Conservation (phyloP, 2,329 filamentous ascomycete genomes). For the Trichophyton mentagrophytes region DNA sequence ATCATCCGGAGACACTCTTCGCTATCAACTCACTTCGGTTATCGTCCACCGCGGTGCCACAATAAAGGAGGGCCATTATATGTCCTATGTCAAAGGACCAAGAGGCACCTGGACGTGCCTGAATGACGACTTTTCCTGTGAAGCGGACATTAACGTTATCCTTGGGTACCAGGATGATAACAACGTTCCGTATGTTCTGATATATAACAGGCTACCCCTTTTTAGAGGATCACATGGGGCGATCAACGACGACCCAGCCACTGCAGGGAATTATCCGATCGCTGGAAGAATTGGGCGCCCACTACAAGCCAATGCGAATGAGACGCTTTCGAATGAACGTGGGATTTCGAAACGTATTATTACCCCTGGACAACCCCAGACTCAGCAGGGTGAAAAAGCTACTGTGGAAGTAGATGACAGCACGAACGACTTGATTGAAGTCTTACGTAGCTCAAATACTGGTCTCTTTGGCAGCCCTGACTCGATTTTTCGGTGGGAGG, state of each 20-base stretch:
- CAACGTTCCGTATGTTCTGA: slow-evolving; percentile 5
- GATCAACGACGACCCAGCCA: neutral
- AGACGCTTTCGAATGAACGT: neutral
- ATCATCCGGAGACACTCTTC: slow-evolving; percentile 1
- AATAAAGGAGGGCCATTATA: slow-evolving; percentile 8
- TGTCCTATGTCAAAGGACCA: slow-evolving; percentile 8
- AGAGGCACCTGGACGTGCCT: slow-evolving; percentile 8
- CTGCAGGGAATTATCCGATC: neutral
- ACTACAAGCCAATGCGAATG: neutral
- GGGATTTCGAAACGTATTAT: neutral
- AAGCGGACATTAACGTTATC: neutral
- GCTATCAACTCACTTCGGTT: slow-evolving; percentile 9
- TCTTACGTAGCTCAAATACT: too few relatives aligned
- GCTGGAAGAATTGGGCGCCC: neutral
- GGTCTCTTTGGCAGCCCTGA: neutral
- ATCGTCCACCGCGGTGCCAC: slow-evolving; percentile 6
- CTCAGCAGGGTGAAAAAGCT: neutral
- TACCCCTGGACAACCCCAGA: neutral
- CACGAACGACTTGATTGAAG: neutral
- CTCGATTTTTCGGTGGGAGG: slow-evolving; percentile 5
- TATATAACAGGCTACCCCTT: slow-evolving; percentile 7
- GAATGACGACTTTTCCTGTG: neutral
- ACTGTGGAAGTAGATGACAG: neutral
- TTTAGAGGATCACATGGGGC: neutral
- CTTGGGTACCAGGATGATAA: neutral